Percentiles rank a stretch among this genome's conserved stretches.
These are phyloP conservation scores for Mycena kentingensis DNA, from an alignment of 768 basidiomycete species.

Conservation along the genomic window DNA sequence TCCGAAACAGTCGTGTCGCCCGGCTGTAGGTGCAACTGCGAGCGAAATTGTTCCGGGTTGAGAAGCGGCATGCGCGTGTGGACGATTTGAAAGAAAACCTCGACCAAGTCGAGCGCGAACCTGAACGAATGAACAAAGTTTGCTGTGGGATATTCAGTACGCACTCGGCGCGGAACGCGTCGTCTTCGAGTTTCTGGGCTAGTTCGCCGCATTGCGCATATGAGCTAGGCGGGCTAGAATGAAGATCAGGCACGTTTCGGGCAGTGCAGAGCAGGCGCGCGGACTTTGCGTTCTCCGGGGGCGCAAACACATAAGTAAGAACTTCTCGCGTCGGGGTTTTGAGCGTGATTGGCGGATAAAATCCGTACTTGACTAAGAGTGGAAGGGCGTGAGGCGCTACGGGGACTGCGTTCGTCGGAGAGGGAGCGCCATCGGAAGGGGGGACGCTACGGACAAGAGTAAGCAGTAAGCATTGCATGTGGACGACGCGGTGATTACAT, in stretches of 20 bases:
- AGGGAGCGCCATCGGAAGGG: conserved; percentile 27
- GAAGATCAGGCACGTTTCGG: conserved; percentile 24
- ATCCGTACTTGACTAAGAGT: conserved; percentile 50
- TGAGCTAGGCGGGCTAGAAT: conserved; percentile 36
- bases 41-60: conserved; percentile 80
- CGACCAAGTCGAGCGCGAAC: conserved; percentile 89
- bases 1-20: conserved; percentile 12
- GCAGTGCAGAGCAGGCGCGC: conserved; percentile 28
- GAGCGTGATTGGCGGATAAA: conserved; percentile 54
- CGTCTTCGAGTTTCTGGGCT: conserved; percentile 70
- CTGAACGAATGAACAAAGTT: conserved; percentile 43
- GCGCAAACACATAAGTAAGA: conserved; percentile 72
- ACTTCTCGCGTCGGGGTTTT: conserved; percentile 67
- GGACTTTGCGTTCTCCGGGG: conserved; percentile 59
- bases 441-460: conserved; percentile 31
- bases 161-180: conserved; percentile 80
- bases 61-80: conserved; percentile 87
- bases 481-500: conserved; percentile 17
- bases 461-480: conserved; percentile 22
- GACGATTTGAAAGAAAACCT: conserved; percentile 92
- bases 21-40: conserved; percentile 55
- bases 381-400: conserved; percentile 35
- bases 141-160: conserved; percentile 39
- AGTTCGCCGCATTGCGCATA: conserved; percentile 77
- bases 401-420: conserved; percentile 23